These are phyloP conservation scores for Penicillium soppii DNA, from an alignment of 495 filamentous ascomycete species.

Conservation along the genomic window DNA sequence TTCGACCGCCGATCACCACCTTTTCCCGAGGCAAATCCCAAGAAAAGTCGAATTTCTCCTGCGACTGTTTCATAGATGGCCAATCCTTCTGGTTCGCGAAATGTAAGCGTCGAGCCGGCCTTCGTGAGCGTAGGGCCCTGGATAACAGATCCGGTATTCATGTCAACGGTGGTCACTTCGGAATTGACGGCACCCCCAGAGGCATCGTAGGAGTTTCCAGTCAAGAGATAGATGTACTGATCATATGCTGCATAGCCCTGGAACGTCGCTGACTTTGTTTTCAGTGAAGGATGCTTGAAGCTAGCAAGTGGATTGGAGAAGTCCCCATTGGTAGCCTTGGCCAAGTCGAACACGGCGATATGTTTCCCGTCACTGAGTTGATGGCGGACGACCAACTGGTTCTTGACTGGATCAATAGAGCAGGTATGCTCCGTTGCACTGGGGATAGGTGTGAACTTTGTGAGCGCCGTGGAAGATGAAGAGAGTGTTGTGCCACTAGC, in stretches of 20 bases:
- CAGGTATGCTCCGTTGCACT: slow-evolving; percentile 12
- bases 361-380: slow-evolving; percentile 6
- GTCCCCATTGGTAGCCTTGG: slow-evolving; percentile 12
- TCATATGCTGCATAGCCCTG: slow-evolving; percentile 18
- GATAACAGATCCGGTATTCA: slow-evolving; percentile 29
- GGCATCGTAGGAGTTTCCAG: slow-evolving; percentile 11
- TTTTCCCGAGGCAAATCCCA: slow-evolving; percentile 23
- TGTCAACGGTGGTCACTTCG: slow-evolving; percentile 36
- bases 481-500: slow-evolving; percentile 8
- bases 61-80: slow-evolving; percentile 18
- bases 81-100: slow-evolving; percentile 24
- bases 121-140: slow-evolving; percentile 13
- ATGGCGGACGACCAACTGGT: slow-evolving; percentile 15
- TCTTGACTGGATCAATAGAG: slow-evolving; percentile 15
- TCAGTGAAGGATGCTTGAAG: slow-evolving; percentile 8
- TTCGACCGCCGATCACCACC: slow-evolving; percentile 17
- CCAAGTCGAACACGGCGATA: slow-evolving; percentile 14
- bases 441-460: slow-evolving; percentile 3
- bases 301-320: slow-evolving; percentile 10
- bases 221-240: slow-evolving; percentile 15
- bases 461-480: not conserved
- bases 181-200: slow-evolving; percentile 47
- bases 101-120: slow-evolving; percentile 14
- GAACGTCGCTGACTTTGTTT: slow-evolving; percentile 1
- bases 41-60: slow-evolving; percentile 17